A percentile compares a stretch with the other conserved stretches of the same genome.
phyloP scores from a whole-genome alignment of 2,329 filamentous ascomycete species.

The Ceratocystis lukuohia region DNA sequence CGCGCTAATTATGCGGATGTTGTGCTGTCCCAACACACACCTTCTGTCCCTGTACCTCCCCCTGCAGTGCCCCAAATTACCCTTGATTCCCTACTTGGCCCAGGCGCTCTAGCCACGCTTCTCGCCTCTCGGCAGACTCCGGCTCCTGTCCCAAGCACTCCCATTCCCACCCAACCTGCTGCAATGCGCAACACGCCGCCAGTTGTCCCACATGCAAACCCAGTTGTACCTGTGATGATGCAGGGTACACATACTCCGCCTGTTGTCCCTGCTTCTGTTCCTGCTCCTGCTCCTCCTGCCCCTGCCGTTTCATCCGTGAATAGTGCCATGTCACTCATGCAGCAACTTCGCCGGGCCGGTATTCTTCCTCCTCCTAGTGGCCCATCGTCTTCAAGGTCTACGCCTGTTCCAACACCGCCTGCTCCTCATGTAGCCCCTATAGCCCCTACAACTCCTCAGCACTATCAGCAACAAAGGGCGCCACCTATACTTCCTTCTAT shows the following conservation, averaged over 20 bases:
- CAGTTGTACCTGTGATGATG: slow-evolving; percentile 20
- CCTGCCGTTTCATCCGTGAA: slow-evolving; percentile 28
- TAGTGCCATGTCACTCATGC: slow-evolving; percentile 48
- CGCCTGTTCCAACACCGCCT: slow-evolving; percentile 24
- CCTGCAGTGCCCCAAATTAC: slow-evolving; percentile 28
- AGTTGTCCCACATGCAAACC: slow-evolving; percentile 21
- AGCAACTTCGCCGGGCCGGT: slow-evolving; percentile 54
- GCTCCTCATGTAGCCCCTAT: slow-evolving; percentile 18
- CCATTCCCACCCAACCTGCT: slow-evolving; percentile 9
- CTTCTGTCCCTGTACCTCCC: slow-evolving; percentile 25
- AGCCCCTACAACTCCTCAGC: slow-evolving; percentile 7
- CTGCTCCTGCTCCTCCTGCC: slow-evolving; percentile 20
- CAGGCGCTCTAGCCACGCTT: slow-evolving; percentile 45
- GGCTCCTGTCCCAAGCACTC: neutral
- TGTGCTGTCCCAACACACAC: slow-evolving; percentile 23
- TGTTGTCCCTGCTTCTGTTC: slow-evolving; percentile 23
- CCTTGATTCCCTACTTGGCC: slow-evolving; percentile 45
- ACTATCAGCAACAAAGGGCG: slow-evolving; percentile 23
- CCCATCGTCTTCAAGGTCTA: slow-evolving; percentile 25
- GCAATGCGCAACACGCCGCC: slow-evolving; percentile 39
- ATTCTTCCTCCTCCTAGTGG: slow-evolving; percentile 36
- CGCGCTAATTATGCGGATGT: slow-evolving; percentile 34
- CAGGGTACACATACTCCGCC: slow-evolving; percentile 20
- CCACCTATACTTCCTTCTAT: slow-evolving; percentile 23
- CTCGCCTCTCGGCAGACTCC: slow-evolving; percentile 35